Conservation (phyloP, 2,329 filamentous ascomycete species). For the Blumeria hordei region DNA sequence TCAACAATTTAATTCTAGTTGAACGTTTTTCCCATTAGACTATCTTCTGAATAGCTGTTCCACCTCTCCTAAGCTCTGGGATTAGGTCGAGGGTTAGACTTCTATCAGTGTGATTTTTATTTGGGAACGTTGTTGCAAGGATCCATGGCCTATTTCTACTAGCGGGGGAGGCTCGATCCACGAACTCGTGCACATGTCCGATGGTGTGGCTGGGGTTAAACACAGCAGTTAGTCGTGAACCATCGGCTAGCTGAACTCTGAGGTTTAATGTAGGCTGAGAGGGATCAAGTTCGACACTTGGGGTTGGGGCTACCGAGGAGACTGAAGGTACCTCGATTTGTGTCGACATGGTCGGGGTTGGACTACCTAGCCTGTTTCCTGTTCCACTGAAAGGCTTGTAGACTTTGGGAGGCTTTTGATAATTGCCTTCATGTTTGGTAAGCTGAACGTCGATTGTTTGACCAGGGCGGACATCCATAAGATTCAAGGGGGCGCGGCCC, state of each 20-base stretch:
- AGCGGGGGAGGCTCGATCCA: conserved; percentile 35
- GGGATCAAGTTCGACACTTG: conserved; percentile 29
- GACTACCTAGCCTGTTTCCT: conserved; percentile 53
- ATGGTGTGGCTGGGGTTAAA: conserved; percentile 65
- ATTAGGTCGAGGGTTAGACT: conserved; percentile 31
- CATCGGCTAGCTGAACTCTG: conserved; percentile 57
- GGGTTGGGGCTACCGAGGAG: conserved; percentile 14
- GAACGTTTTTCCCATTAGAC: neutral
- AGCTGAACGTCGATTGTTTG: conserved; percentile 62
- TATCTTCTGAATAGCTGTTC: conserved; percentile 35
- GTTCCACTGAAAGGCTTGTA: conserved; percentile 53
- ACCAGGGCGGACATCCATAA: conserved; percentile 52
- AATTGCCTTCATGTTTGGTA: conserved; percentile 39
- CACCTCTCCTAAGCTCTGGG: conserved; percentile 39
- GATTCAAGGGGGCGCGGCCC: conserved; percentile 50
- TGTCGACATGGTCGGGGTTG: conserved; percentile 37
- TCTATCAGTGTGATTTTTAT: conserved; percentile 54
- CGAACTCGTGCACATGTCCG: conserved; percentile 53
- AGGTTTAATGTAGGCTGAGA: conserved; percentile 44
- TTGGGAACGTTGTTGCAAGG: conserved; percentile 62
- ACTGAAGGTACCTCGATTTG: conserved; percentile 16
- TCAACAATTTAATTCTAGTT: too few species aligned
- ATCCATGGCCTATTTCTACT: conserved; percentile 39
- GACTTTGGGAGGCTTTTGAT: conserved; percentile 45
- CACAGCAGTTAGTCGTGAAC: conserved; percentile 49